Evolutionary conservation across 257 asterid genomes (phyloP).

Genomic region (Cruciata laevipes): DNA sequence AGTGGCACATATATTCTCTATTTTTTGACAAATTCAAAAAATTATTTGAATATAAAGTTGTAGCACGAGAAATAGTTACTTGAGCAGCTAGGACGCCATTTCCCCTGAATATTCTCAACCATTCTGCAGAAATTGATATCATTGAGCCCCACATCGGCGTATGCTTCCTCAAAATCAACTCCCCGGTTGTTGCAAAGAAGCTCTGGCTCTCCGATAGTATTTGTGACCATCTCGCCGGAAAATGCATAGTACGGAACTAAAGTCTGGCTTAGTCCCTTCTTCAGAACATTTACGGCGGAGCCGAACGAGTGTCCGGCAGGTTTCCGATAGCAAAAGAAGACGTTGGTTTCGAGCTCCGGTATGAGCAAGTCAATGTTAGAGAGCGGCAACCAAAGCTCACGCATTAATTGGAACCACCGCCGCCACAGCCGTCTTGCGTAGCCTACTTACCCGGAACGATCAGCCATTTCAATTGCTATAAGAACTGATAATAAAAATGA

Average conservation of each 20-base stretch:
- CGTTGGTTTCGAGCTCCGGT: constrained; percentile 33
- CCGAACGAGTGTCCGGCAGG: constrained; percentile 2
- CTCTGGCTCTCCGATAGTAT: constrained; percentile 51
- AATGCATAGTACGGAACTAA: constrained; percentile 42
- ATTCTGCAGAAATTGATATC: constrained; percentile 45
- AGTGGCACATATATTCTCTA: too few relatives aligned
- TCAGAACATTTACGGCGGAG: constrained; percentile 24
- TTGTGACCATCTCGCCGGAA: constrained; percentile 40
- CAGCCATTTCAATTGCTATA: too few relatives aligned
- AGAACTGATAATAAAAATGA: too few relatives aligned
- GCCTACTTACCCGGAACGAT: constrained; percentile 27
- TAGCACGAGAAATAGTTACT: too few relatives aligned
- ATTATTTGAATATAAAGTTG: too few relatives aligned
- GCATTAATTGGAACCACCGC: constrained; percentile 47
- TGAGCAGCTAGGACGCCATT: constrained; percentile 56
- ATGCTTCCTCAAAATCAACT: constrained; percentile 53
- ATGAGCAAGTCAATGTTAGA: constrained; percentile 70
- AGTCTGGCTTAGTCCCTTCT: constrained; percentile 42
- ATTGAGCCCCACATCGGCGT: constrained; percentile 34
- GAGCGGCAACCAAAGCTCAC: constrained; percentile 51
- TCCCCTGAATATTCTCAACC: constrained; percentile 30
- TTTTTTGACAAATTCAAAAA: too few relatives aligned
- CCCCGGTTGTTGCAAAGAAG: constrained; percentile 58
- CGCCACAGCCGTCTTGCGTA: constrained; percentile 36
- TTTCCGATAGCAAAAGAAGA: constrained; percentile 50